Evolutionary conservation across 495 filamentous ascomycete species (phyloP).

Genomic region (Xylaria bambusicola): DNA sequence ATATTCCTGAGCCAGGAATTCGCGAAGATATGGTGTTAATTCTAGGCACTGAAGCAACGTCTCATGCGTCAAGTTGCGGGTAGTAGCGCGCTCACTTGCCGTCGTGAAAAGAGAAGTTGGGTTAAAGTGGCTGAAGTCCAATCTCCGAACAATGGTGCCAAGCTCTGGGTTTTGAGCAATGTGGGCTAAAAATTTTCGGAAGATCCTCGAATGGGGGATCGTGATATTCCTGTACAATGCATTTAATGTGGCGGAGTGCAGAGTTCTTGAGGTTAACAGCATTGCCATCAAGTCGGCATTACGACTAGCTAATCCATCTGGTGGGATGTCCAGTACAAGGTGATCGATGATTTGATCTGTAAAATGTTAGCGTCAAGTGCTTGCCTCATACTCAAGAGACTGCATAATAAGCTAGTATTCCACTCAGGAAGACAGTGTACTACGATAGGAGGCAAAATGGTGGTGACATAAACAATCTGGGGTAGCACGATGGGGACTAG

Average conservation of each 20-base stretch:
- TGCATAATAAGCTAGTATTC: slow-evolving; percentile 11
- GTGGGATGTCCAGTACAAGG: slow-evolving; percentile 73
- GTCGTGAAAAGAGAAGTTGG: slow-evolving; percentile 79
- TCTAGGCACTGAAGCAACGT: slow-evolving; percentile 77
- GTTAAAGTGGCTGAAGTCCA: slow-evolving; percentile 90
- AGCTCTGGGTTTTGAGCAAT: slow-evolving; percentile 67
- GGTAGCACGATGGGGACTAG: neutral
- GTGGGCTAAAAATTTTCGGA: slow-evolving; percentile 79
- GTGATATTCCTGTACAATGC: slow-evolving; percentile 84
- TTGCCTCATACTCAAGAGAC: neutral
- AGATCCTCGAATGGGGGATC: slow-evolving; percentile 83
- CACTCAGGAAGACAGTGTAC: neutral
- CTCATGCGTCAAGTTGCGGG: slow-evolving; percentile 76
- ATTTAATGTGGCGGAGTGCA: slow-evolving; percentile 74
- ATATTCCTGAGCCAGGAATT: slow-evolving; percentile 82
- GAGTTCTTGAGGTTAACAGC: slow-evolving; percentile 70
- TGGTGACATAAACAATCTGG: neutral
- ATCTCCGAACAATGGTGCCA: slow-evolving; percentile 75
- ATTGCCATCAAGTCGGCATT: slow-evolving; percentile 83
- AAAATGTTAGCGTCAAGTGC: neutral
- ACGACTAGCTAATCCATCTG: slow-evolving; percentile 73
- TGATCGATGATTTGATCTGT: slow-evolving; percentile 72
- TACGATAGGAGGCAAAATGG: neutral
- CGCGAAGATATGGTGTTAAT: slow-evolving; percentile 73
- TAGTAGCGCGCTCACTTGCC: slow-evolving; percentile 75